These are phyloP conservation scores for Colletotrichum orchidophilum DNA, from an alignment of 2,329 filamentous ascomycete species.

Conservation along the genomic window DNA sequence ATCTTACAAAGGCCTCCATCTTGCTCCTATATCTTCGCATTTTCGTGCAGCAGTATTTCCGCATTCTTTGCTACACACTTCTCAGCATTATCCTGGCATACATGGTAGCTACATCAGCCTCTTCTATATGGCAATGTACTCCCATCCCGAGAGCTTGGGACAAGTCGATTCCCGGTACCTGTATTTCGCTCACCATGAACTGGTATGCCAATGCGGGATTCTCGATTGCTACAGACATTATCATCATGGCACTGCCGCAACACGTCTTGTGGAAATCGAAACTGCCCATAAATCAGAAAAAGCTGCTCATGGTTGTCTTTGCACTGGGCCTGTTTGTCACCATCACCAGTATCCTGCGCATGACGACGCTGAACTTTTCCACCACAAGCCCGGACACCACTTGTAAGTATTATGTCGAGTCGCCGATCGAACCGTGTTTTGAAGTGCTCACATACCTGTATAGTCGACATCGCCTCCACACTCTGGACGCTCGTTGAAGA, in stretches of 20 bases:
- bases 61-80: constrained; percentile 51
- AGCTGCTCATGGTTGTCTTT: constrained; percentile 53
- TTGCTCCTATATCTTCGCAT: constrained; percentile 64
- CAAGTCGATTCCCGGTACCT: constrained; percentile 49
- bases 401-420: constrained; percentile 39
- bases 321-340: constrained; percentile 52
- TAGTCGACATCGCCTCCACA: constrained; percentile 35
- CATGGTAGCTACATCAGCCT: constrained; percentile 53
- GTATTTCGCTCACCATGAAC: constrained; percentile 30
- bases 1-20: constrained; percentile 62
- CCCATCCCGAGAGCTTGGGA: constrained; percentile 52
- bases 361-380: constrained; percentile 50
- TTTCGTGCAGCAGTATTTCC: constrained; percentile 58
- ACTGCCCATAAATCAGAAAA: constrained; percentile 50
- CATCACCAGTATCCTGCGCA: constrained; percentile 53
- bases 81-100: constrained; percentile 55
- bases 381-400: constrained; percentile 49
- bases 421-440: neutral
- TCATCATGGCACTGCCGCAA: constrained; percentile 40
- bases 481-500: constrained; percentile 40
- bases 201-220: constrained; percentile 33
- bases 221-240: constrained; percentile 34
- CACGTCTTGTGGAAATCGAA: constrained; percentile 56
- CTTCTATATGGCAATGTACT: constrained; percentile 60
- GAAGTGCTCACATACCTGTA: constrained; percentile 37